phyloP scores from a whole-genome alignment of 371 early-diverging fungal genomes.

The Nematocida parisii region DNA sequence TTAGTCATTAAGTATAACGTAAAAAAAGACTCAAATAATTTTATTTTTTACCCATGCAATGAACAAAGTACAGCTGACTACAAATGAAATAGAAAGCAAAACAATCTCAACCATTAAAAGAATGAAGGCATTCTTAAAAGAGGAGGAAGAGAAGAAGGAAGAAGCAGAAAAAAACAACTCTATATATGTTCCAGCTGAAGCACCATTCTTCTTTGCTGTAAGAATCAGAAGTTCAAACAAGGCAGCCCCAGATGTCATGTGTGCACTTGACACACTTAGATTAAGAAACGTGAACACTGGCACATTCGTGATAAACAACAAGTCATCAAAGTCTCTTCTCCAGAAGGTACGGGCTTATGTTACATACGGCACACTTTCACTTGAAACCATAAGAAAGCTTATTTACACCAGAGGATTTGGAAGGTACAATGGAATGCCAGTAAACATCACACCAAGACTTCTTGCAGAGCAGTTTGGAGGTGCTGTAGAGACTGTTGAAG shows the following conservation, averaged over 20 bases:
- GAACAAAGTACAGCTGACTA: conserved; percentile 9
- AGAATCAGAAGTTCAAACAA: conserved; percentile 91
- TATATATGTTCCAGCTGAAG: conserved; percentile 68
- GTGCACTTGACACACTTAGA: conserved; percentile 95
- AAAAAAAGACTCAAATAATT: conserved; percentile 24
- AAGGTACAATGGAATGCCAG: conserved; percentile 88
- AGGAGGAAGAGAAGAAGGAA: conserved; percentile 56
- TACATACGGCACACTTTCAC: conserved; percentile 86
- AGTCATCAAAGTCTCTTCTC: conserved; percentile 94
- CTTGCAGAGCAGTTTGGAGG: conserved; percentile 86
- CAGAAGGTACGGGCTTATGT: conserved; percentile 93
- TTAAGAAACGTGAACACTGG: conserved; percentile 96
- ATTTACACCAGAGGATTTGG: conserved; percentile 99
- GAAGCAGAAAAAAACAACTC: conserved; percentile 55
- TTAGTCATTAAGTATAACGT: not conserved
- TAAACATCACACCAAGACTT: conserved; percentile 87
- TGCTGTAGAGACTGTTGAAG: conserved; percentile 92
- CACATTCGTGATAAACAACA: conserved; percentile 92
- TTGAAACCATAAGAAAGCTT: conserved; percentile 93
- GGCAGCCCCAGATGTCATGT: conserved; percentile 95
- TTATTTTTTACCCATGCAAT: conserved; percentile 39
- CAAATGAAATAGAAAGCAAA: conserved; percentile 32
- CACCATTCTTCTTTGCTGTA: conserved; percentile 67
- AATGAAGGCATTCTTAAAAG: conserved; percentile 54
- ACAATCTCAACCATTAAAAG: conserved; percentile 44